Base-by-base conservation (phyloP, 75 land plant genomes). In the Gnetum montanum region DNA sequence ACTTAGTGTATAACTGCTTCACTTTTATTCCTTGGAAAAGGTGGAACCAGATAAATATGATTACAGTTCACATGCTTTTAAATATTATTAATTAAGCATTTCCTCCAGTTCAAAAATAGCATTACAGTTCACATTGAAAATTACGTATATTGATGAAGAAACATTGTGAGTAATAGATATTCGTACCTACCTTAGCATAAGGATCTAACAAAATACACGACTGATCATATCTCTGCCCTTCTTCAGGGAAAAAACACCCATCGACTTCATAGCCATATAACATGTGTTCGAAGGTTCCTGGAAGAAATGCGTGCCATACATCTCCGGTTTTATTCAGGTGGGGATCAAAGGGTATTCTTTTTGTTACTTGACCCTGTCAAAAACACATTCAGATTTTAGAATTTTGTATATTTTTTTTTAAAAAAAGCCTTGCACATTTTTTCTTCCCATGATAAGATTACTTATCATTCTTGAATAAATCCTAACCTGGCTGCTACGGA, bases 301-400 rank as follows among this genome's bases (percentile, higher is more conserved):
- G 71, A 46, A 93, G 64, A 73, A 76, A 78, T 18, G 83, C 76
- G 67, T 93, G 98, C 98, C 98, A 93, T 15, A 93, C 75, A 62
- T 78, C 76, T 51, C 98, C 98, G 36, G 91, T 89, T 52, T 65
- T 86, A 52, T 93, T 84, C 23, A 67, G 54, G 18, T 59, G 12
- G 3, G 98, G 76, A 73, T 93, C 75, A 35, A 93, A 76, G 31
- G 61, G 46, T 25, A 93, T 65, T 60, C 78, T 62, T 48, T 82
- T 76, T 8, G 82, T 89, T 24, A 89, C 78, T 49, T 61, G 70
- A 43, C 75, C 73, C 98, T 88, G 79, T 61, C 72, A 63, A 16
- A 37, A 38, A n/a, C 12, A n/a, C 28, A 47, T 31, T n/a, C 20
- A 64, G 2, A 12, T 12, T 2, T 19, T 24, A 24, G 25, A 51